Percentiles rank a stretch among this genome's conserved stretches.
phyloP scores from a whole-genome alignment of 2,329 filamentous ascomycete species.

The Diaporthe amygdali region DNA sequence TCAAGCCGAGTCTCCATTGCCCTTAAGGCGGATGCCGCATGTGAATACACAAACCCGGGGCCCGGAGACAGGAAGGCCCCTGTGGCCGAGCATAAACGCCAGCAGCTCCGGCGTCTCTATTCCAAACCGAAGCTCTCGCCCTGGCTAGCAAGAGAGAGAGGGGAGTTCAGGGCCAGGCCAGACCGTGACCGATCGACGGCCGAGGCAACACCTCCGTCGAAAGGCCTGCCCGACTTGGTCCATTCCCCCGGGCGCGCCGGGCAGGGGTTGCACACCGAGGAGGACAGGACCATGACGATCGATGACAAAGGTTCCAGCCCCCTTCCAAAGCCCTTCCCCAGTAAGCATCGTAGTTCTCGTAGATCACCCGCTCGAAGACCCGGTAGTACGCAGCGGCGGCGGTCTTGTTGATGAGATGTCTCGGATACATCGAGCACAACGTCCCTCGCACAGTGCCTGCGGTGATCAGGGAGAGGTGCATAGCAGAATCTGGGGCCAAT shows the following conservation, averaged over 20 bases:
- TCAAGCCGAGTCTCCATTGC: not conserved
- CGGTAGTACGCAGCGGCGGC: not conserved
- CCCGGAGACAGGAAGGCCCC: not conserved
- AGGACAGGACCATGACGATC: not conserved
- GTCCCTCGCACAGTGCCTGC: conserved; percentile 6
- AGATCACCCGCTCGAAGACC: not conserved
- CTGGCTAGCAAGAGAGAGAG: not conserved
- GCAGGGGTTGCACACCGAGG: not conserved
- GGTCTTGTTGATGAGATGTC: not conserved
- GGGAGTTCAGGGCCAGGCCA: not conserved
- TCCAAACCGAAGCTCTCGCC: not conserved
- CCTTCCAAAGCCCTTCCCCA: not conserved
- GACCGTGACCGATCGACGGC: not conserved
- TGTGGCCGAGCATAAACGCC: not conserved
- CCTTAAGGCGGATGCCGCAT: not conserved
- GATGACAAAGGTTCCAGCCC: not conserved
- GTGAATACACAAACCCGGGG: not conserved
- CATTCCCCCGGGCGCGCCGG: not conserved
- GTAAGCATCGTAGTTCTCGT: not conserved
- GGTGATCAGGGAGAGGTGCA: not conserved
- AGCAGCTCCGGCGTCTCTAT: too few relatives aligned
- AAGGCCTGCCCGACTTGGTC: not conserved
- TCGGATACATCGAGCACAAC: not conserved
- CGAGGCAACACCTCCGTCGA: not conserved
- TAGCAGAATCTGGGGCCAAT: conserved; percentile 2